Evolutionary conservation across 1,284 basidiomycete genomes (phyloP), one percentile per base, ranked within the genome.

Genomic region (Ceratobasidium theobromae): DNA sequence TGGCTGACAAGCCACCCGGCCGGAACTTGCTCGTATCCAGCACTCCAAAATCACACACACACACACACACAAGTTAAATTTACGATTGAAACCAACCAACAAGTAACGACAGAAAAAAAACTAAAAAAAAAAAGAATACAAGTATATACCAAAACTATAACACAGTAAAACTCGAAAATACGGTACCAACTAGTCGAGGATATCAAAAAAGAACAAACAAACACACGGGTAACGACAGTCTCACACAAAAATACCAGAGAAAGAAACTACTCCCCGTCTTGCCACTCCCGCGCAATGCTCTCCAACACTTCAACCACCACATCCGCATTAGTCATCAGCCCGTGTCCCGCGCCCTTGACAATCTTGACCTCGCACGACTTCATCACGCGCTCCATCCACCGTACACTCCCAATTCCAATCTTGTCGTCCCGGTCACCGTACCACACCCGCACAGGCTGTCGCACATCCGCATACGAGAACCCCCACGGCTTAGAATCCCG

Each of bases 351-450:
- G 33, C 89, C 91, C 71, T 86, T 87, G 53, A 97, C 87, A 18
- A 97, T 85, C 72, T 87, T 85, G 41, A 98, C 86, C 58, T 81
- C 79, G 73, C 92, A 96, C 53, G 83, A 79, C n/a, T 85, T 82
- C 88, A 95, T 93, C 53, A 85, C 86, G 70, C 82, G 84, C 76
- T 94, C 89, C 90, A 98, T 89, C 89, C 93, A 95, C 71, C 89
- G 78, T 66, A 95, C 89, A 52, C 91, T 89, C 72, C 89, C 86
- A 73, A 95, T 87, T 27, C 88, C 88, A 68, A 99, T 96, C 76
- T 89, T 88, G 76, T 98, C 95, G 75, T 98, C 96, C 71, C 83
- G 84, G 71, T 93, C 89, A 1, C 96, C 96, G 71, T 95, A 95
- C 94, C 94, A 98, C 40, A 98, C 87, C 46, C 85, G 86, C 53